Evolutionary conservation across 805 yeast species (phyloP).

Genomic region (Candida vartiovaarae): DNA sequence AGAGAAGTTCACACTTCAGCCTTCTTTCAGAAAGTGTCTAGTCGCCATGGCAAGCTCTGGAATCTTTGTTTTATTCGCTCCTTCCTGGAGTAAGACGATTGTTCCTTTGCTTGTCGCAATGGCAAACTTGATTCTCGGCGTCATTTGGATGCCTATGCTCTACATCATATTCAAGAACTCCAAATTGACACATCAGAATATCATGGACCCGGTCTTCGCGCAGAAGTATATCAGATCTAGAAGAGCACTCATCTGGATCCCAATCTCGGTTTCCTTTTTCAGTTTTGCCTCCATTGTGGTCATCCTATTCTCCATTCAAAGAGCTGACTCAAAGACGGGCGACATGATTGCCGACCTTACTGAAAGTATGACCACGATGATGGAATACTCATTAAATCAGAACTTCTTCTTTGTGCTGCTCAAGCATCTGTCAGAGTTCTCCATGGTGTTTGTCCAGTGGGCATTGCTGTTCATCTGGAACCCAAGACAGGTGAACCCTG

Average conservation of each 20-base stretch:
- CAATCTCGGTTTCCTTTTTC: slow-evolving; percentile 2
- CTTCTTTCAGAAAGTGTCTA: slow-evolving; percentile 1
- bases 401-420: slow-evolving; percentile 7
- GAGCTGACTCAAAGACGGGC: background rate
- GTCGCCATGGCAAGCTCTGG: background rate
- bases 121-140: slow-evolving; percentile 9
- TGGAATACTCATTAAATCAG: slow-evolving; percentile 6
- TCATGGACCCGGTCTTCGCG: slow-evolving; percentile 11
- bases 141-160: slow-evolving; percentile 15
- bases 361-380: background rate
- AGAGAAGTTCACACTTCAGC: slow-evolving; percentile 1
- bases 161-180: slow-evolving; percentile 13
- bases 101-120: background rate
- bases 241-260: slow-evolving; percentile 5
- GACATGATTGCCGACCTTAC: background rate
- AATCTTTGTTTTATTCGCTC: background rate
- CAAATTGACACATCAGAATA: slow-evolving; percentile 8
- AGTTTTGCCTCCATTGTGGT: background rate
- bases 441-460: slow-evolving; percentile 10
- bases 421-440: slow-evolving; percentile 9
- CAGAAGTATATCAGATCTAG: slow-evolving; percentile 7
- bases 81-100: slow-evolving; percentile 5
- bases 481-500: slow-evolving; percentile 10
- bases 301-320: background rate
- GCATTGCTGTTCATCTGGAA: slow-evolving; percentile 8